phyloP scores from a whole-genome alignment of 2,329 filamentous ascomycete species.

The Neopestalotiopsis sp. region DNA sequence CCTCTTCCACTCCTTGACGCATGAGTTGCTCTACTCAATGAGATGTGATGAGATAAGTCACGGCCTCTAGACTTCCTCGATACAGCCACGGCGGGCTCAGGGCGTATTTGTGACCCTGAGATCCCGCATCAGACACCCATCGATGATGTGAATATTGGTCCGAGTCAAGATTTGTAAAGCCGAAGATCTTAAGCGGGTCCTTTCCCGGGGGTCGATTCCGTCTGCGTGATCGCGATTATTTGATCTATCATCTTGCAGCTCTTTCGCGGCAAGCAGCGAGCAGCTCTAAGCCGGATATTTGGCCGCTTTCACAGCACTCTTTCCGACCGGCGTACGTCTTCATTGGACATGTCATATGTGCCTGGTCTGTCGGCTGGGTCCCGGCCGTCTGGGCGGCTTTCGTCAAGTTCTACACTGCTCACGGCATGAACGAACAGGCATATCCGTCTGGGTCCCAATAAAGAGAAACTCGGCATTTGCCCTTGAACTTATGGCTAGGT shows the following conservation, averaged over 20 bases:
- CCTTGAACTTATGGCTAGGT: neutral
- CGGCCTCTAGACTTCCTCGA: neutral
- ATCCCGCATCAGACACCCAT: neutral
- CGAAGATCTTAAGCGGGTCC: conserved; percentile 5
- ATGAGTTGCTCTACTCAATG: neutral
- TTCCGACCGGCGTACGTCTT: neutral
- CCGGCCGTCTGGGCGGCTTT: neutral
- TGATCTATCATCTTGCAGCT: conserved; percentile 16
- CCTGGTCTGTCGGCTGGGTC: neutral
- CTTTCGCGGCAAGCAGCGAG: neutral
- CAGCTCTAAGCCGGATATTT: neutral
- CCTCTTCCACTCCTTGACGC: neutral
- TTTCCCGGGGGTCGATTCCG: neutral
- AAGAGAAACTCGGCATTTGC: neutral
- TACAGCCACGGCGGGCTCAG: neutral
- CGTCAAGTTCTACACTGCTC: neutral
- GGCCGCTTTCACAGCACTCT: neutral
- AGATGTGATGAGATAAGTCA: neutral
- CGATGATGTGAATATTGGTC: neutral
- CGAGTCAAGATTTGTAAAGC: neutral
- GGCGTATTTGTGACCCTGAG: neutral
- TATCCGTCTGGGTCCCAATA: neutral
- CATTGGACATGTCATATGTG: neutral
- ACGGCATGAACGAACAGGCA: neutral
- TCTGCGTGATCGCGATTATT: conserved; percentile 2